A percentile compares a stretch with the other conserved stretches of the same genome.
These are phyloP conservation scores for Carex pumila DNA, from an alignment of 176 grass and related monocot genomes.

Conservation along the genomic window DNA sequence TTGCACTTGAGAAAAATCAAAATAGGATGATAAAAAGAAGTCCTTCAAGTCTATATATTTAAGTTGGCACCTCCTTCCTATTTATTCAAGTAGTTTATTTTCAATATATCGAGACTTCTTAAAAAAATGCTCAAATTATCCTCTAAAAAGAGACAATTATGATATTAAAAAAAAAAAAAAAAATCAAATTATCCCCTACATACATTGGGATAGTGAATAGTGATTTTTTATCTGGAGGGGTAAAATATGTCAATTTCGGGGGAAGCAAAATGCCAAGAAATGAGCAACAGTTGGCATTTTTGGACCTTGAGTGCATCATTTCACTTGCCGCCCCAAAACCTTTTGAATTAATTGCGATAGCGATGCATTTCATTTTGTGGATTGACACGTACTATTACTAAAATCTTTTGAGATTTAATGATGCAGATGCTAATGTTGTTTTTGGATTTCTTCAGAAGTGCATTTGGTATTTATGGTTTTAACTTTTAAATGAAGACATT, in stretches of 20 bases:
- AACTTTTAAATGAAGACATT: neutral
- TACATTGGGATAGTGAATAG: neutral
- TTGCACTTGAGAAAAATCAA: no score
- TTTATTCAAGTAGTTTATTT: neutral
- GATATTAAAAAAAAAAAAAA: neutral
- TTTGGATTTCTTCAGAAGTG: neutral
- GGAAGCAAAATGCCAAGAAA: neutral
- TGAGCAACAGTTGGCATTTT: neutral
- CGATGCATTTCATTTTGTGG: neutral
- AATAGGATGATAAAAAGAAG: no score
- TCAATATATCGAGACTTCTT: neutral
- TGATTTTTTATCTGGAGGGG: neutral
- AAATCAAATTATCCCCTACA: neutral
- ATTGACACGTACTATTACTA: neutral
- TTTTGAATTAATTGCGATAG: neutral
- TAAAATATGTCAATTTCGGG: neutral
- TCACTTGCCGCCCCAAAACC: constrained; percentile 1
- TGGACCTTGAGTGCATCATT: neutral
- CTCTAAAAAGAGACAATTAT: neutral
- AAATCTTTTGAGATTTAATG: neutral
- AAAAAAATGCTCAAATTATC: neutral
- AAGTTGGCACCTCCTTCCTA: neutral
- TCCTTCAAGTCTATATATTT: no score
- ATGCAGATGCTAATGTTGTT: neutral
- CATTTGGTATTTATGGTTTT: neutral